Conservation (phyloP, 768 basidiomycete species). For the Cantharellus cinnabarinus region DNA sequence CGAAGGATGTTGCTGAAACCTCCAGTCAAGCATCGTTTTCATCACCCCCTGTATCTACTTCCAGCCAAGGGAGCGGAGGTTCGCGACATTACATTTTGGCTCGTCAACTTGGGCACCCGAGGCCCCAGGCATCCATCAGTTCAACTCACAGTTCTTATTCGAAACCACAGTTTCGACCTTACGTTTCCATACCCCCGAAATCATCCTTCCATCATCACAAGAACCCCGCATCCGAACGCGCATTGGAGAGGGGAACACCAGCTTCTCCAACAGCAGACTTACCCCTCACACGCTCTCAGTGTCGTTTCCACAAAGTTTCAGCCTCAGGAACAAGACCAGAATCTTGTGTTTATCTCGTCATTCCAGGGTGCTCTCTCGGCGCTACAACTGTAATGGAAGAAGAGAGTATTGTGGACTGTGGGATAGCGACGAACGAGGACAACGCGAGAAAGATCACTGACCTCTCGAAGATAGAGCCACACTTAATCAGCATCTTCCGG, state of each 20-base stretch:
- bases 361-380: slow-evolving; percentile 7
- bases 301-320: slow-evolving; percentile 6
- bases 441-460: slow-evolving; percentile 8
- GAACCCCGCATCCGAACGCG: not conserved
- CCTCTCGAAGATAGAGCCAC: slow-evolving; percentile 5
- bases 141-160: no score
- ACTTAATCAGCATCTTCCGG: slow-evolving; percentile 2
- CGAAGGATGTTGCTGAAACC: no score
- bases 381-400: slow-evolving; percentile 7
- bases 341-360: slow-evolving; percentile 6
- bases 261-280: no score
- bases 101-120: no score
- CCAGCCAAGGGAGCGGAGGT: no score
- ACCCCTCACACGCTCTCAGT: slow-evolving; percentile 7
- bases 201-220: not conserved
- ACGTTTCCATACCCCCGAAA: no score
- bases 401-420: slow-evolving; percentile 8
- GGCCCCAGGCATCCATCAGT: no score
- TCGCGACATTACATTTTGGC: no score
- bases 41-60: no score
- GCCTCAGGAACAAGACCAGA: slow-evolving; percentile 4
- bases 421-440: slow-evolving; percentile 8
- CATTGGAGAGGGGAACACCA: no score
- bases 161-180: no score
- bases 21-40: no score